A percentile compares a stretch with the other conserved stretches of the same genome.
These are phyloP conservation scores for Bathelium albidoporum DNA, from an alignment of 495 filamentous ascomycete genomes.

Conservation along the genomic window DNA sequence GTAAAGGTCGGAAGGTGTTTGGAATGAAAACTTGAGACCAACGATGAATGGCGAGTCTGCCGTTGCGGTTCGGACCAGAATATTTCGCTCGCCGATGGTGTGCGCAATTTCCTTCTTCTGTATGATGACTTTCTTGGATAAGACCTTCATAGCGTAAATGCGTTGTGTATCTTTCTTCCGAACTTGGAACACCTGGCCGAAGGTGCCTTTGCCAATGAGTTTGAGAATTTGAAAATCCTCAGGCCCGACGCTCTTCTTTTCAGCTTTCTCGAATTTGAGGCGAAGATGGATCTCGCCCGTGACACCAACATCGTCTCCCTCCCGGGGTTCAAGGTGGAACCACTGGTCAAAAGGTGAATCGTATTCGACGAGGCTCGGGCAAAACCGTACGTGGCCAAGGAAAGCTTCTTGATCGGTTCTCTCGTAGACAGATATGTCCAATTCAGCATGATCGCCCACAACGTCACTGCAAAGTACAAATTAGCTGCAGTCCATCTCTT, in stretches of 20 bases:
- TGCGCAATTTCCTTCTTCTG: conserved; percentile 99
- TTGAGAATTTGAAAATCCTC: conserved; percentile 93
- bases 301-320: conserved; percentile 55
- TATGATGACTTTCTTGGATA: conserved; percentile 98
- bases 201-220: conserved; percentile 93
- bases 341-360: conserved; percentile 65
- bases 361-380: conserved; percentile 45
- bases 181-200: conserved; percentile 99
- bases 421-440: conserved; percentile 92
- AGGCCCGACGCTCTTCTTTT: conserved; percentile 89
- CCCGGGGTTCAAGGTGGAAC: conserved; percentile 65
- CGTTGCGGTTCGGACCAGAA: conserved; percentile 90
- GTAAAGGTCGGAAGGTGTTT: conserved; percentile 92
- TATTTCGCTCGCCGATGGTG: conserved; percentile 93
- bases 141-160: conserved; percentile 97
- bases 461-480: conserved; percentile 60
- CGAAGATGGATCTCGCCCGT: conserved; percentile 88
- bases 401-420: conserved; percentile 78
- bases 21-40: conserved; percentile 96
- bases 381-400: conserved; percentile 76
- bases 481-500: neutral
- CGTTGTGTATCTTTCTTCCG: conserved; percentile 92
- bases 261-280: conserved; percentile 76
- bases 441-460: conserved; percentile 78
- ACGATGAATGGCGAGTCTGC: conserved; percentile 96